Evolutionary conservation across 768 basidiomycete species (phyloP), one percentile per base, ranked within the genome.

Genomic region (Paxillus ammoniavirescens): DNA sequence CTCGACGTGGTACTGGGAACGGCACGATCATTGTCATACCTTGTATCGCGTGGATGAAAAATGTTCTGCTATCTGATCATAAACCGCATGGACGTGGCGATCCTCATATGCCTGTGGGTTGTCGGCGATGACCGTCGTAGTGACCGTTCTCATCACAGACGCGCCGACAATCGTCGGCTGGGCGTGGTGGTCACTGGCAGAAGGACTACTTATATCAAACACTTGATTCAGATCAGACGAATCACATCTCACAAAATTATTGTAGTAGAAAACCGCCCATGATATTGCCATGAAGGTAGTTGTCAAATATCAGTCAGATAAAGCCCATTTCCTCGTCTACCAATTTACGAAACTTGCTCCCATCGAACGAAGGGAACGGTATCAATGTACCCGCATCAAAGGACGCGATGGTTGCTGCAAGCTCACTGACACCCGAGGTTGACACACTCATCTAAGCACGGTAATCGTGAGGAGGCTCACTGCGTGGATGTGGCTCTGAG

Each of bases 21-120:
- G 2, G 40, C 10, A 17, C 18, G 30, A 46, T 7, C 53, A n/a
- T n/a, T n/a, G n/a, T n/a, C n/a, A 23, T 54, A 88, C 91, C 77
- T 93, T 93, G 75, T 96, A 93, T 26, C 93, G 79, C 8, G 93
- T 96, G 0, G 86, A 85, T 8, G 90, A 90, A 68, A 96, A 96
- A 72, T 96, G 93, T 15, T 76, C 65, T 0, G 93, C 93, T 56
- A 96, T 95, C 59, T 82, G 77, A 52, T 94, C 87, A 70, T 96
- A 96, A 51, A 96, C 78, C 0, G 74, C 71, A 65, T 96, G 93
- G 1, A 96, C 93, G 63, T 94, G 86, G 55, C 70, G 70, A 42
- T 81, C 74, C 70, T 94, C 92, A 68, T 91, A 90, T 18, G 56
- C 65, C 50, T 77, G 77, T 15, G 80, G 78, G 60, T 86, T 73